A percentile compares a stretch with the other conserved stretches of the same genome.
phyloP scores from a whole-genome alignment of 179 eudicot species.

The Beta macrorhiza region DNA sequence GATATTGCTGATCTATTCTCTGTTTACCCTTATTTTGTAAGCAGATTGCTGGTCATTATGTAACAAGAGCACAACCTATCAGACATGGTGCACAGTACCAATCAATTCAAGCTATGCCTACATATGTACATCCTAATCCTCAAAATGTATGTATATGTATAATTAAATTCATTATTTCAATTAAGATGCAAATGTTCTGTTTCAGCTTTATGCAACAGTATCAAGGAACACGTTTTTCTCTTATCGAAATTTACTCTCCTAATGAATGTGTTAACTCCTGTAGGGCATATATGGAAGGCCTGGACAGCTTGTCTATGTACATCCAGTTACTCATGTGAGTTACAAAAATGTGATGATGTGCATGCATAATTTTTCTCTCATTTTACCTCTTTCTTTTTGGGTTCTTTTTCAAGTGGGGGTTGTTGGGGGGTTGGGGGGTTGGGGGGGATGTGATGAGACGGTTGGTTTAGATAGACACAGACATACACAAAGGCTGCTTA shows the following conservation, averaged over 20 bases:
- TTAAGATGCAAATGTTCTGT: background rate
- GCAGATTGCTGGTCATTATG: slow-evolving; percentile 63
- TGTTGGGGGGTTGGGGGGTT: background rate
- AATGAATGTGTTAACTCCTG: slow-evolving; percentile 11
- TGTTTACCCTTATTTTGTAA: slow-evolving; percentile 15
- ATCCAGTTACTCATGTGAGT: slow-evolving; percentile 80
- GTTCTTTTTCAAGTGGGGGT: background rate
- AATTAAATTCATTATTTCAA: background rate
- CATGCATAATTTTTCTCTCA: background rate
- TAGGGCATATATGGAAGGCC: slow-evolving; percentile 76
- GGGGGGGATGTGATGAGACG: background rate
- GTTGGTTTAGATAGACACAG: background rate
- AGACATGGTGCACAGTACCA: slow-evolving; percentile 65
- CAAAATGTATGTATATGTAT: slow-evolving; percentile 54
- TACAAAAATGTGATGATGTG: background rate
- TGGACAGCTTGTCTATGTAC: slow-evolving; percentile 66
- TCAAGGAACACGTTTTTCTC: background rate
- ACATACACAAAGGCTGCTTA: background rate
- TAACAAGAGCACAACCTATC: slow-evolving; percentile 54
- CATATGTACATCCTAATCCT: slow-evolving; percentile 54
- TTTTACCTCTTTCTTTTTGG: slow-evolving; percentile 4
- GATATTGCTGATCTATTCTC: slow-evolving; percentile 8
- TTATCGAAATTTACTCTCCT: slow-evolving; percentile 7
- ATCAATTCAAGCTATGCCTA: slow-evolving; percentile 52
- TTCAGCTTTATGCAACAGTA: slow-evolving; percentile 2